Percentiles rank a stretch among this genome's conserved stretches.
These are phyloP conservation scores for Gossypioides kirkii DNA, from an alignment of 345 rosid genomes.

Conservation along the genomic window DNA sequence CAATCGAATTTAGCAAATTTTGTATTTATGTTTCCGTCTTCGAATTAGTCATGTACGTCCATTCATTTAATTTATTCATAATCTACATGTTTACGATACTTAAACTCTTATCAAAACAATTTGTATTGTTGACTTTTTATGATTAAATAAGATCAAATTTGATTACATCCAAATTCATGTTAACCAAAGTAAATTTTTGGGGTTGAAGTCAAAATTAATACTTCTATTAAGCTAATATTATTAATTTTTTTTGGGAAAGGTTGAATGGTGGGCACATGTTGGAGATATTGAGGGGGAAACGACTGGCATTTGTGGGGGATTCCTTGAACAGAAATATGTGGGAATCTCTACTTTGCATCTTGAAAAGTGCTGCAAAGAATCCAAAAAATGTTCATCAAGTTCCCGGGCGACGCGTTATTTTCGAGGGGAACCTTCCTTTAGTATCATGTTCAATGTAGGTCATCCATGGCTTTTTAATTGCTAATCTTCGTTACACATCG, in stretches of 20 bases:
- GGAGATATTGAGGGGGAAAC: conserved; percentile 72
- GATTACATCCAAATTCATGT: too few species aligned
- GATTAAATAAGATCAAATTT: too few species aligned
- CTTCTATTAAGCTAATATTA: background rate
- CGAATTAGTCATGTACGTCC: background rate
- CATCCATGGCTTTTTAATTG: background rate
- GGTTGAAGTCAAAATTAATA: too few species aligned
- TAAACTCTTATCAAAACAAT: too few species aligned
- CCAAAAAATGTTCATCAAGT: conserved; percentile 68
- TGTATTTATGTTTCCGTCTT: background rate
- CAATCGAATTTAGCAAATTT: background rate
- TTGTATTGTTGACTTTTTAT: too few species aligned
- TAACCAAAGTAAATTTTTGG: too few species aligned
- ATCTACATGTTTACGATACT: background rate
- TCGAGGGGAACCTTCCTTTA: conserved; percentile 77
- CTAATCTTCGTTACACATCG: background rate
- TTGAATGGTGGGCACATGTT: conserved; percentile 58
- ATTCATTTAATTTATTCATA: background rate
- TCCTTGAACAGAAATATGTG: conserved; percentile 95
- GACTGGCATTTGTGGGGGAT: conserved; percentile 88
- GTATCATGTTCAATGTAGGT: conserved; percentile 75
- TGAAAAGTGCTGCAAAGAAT: conserved; percentile 60
- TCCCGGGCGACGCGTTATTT: conserved; percentile 59
- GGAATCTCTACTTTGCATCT: conserved; percentile 90
- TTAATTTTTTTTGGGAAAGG: conserved; percentile 28